A percentile compares a stretch with the other conserved stretches of the same genome.
Evolutionary conservation across 768 basidiomycete species (phyloP).

Genomic region (Boletus pseudopeckii): DNA sequence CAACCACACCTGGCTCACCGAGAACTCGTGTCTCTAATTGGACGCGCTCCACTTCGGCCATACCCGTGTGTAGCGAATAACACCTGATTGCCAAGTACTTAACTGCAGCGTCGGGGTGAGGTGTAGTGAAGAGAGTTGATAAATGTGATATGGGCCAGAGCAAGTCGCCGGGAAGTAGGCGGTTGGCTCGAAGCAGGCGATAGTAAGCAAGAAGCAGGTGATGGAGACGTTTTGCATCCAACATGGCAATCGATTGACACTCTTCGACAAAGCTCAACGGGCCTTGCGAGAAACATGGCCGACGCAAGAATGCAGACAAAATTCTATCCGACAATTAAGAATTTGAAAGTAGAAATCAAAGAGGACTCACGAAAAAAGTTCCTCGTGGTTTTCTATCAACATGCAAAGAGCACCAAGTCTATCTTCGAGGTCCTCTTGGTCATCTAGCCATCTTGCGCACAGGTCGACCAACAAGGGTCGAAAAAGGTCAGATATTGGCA

Average conservation of each 20-base stretch:
- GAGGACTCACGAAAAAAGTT: slow-evolving; percentile 63
- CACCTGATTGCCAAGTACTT: slow-evolving; percentile 72
- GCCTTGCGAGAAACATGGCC: slow-evolving; percentile 44
- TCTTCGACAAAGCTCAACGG: slow-evolving; percentile 49
- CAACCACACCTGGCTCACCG: slow-evolving; percentile 54
- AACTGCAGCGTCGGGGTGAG: slow-evolving; percentile 62
- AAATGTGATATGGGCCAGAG: slow-evolving; percentile 54
- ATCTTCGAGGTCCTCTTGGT: slow-evolving; percentile 44
- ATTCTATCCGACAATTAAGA: slow-evolving; percentile 39
- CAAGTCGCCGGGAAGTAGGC: slow-evolving; percentile 57
- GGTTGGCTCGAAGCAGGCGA: slow-evolving; percentile 73
- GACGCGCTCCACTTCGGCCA: slow-evolving; percentile 74
- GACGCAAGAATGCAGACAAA: slow-evolving; percentile 48
- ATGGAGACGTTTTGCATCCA: slow-evolving; percentile 54
- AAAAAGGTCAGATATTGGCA: slow-evolving; percentile 60
- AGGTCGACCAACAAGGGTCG: slow-evolving; percentile 78
- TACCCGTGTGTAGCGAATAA: slow-evolving; percentile 71
- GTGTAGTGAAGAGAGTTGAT: slow-evolving; percentile 40
- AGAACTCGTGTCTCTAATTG: slow-evolving; percentile 60
- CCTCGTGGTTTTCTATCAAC: slow-evolving; percentile 65
- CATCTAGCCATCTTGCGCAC: slow-evolving; percentile 77
- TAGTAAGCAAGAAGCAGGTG: slow-evolving; percentile 74
- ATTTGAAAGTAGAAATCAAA: slow-evolving; percentile 1
- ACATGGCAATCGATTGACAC: slow-evolving; percentile 24
- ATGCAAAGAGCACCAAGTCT: slow-evolving; percentile 58